Evolutionary conservation across 129 eudicot species (phyloP).

Genomic region (Centella asiatica): DNA sequence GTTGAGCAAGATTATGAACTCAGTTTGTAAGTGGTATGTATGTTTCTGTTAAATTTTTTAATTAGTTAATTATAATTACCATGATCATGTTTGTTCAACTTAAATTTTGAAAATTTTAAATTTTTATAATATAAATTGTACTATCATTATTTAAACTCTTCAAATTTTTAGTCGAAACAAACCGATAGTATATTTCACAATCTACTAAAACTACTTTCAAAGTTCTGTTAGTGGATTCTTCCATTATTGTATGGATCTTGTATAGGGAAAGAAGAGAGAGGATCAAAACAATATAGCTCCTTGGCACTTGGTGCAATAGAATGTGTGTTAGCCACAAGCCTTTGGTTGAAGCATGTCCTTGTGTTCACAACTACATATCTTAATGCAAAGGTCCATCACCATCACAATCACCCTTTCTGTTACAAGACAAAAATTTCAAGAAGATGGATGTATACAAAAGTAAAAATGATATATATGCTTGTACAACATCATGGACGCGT

Average conservation of each 20-base stretch:
- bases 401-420: not conserved
- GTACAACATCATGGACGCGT: not conserved
- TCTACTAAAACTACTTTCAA: not conserved
- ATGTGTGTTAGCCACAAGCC: conserved; percentile 12
- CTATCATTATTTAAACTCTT: no score
- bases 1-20: no score
- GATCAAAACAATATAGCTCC: not conserved
- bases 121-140: no score
- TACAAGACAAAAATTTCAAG: not conserved
- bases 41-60: no score
- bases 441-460: not conserved
- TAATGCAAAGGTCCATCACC: not conserved
- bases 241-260: not conserved
- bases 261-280: not conserved
- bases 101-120: no score
- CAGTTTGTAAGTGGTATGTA: no score
- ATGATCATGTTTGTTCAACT: no score
- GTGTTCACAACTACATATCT: not conserved
- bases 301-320: not conserved
- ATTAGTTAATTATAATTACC: no score
- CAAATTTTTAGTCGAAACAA: no score
- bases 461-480: not conserved
- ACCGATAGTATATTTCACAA: no score
- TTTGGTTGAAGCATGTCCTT: not conserved
- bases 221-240: not conserved